Percentiles rank a stretch among this genome's conserved stretches.
Conservation (phyloP, 2,329 filamentous ascomycete species). For the Sporothrix variecibatus region DNA sequence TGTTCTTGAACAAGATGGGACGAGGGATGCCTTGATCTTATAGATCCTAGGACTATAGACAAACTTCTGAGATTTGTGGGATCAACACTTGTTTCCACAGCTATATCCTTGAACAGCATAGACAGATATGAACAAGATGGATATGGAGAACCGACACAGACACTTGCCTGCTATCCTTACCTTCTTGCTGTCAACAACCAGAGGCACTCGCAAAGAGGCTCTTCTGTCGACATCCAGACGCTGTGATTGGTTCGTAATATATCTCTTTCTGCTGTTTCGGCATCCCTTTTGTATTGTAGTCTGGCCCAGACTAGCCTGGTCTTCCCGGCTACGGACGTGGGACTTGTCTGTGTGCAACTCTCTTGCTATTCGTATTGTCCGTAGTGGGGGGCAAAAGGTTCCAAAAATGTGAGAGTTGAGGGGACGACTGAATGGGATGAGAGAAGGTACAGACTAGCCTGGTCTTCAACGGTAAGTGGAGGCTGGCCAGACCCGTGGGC, state of each 20-base stretch:
- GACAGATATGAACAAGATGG: background rate
- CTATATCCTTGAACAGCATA: background rate
- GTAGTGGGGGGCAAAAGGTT: background rate
- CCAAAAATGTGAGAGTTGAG: background rate
- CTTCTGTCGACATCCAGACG: background rate
- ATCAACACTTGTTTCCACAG: background rate
- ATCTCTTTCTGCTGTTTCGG: constrained; percentile 19
- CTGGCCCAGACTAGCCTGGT: background rate
- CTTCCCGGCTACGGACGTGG: background rate
- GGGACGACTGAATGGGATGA: background rate
- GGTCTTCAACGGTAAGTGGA: constrained; percentile 14
- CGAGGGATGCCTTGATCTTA: background rate
- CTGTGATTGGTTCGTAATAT: constrained; percentile 24
- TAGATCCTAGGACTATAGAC: background rate
- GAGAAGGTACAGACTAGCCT: background rate
- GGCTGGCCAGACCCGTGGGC: background rate
- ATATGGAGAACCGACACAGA: background rate
- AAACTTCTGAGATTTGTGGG: background rate
- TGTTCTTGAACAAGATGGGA: background rate
- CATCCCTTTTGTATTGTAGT: background rate
- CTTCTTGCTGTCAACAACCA: background rate
- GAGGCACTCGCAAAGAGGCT: background rate
- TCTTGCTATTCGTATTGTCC: background rate
- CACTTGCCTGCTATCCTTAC: background rate
- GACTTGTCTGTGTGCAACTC: constrained; percentile 2